phyloP scores from a whole-genome alignment of 129 eudicot species.

The Flaveria robusta region DNA sequence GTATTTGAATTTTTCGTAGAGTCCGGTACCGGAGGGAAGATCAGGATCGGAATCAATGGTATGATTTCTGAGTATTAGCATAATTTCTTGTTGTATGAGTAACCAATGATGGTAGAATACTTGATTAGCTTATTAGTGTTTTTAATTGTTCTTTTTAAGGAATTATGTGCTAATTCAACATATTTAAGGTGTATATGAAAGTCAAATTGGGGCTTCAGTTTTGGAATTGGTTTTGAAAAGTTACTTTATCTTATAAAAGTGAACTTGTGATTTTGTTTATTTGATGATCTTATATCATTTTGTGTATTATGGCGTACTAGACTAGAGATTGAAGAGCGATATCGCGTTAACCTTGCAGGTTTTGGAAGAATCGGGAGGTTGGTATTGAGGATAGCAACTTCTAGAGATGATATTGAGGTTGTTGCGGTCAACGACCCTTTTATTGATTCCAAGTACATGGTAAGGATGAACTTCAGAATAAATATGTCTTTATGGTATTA shows the following conservation, averaged over 20 bases:
- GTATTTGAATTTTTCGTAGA: slow-evolving; percentile 37
- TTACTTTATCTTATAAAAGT: not conserved
- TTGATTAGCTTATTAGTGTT: not conserved
- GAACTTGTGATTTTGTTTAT: slow-evolving; percentile 4
- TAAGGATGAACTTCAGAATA: slow-evolving; percentile 31
- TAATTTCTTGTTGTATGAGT: not conserved
- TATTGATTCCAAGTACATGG: slow-evolving; percentile 91
- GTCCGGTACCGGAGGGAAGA: slow-evolving; percentile 59
- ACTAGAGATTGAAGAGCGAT: not conserved
- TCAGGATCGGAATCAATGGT: slow-evolving; percentile 93
- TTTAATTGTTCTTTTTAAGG: not conserved
- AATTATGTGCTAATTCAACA: not conserved
- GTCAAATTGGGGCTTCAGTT: not conserved
- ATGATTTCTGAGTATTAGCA: slow-evolving; percentile 15
- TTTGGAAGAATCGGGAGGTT: slow-evolving; percentile 97
- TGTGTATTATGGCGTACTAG: not conserved
- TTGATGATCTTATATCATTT: not conserved
- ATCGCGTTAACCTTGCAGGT: slow-evolving; percentile 45
- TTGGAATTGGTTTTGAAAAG: not conserved
- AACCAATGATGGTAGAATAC: not conserved
- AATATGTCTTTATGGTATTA: not conserved
- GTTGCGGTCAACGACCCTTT: slow-evolving; percentile 98
- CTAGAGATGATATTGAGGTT: slow-evolving; percentile 91
- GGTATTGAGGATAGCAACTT: slow-evolving; percentile 82
- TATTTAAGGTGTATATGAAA: not conserved